These are phyloP conservation scores for Neurospora sp. DNA, from an alignment of 495 filamentous ascomycete species.

Conservation along the genomic window DNA sequence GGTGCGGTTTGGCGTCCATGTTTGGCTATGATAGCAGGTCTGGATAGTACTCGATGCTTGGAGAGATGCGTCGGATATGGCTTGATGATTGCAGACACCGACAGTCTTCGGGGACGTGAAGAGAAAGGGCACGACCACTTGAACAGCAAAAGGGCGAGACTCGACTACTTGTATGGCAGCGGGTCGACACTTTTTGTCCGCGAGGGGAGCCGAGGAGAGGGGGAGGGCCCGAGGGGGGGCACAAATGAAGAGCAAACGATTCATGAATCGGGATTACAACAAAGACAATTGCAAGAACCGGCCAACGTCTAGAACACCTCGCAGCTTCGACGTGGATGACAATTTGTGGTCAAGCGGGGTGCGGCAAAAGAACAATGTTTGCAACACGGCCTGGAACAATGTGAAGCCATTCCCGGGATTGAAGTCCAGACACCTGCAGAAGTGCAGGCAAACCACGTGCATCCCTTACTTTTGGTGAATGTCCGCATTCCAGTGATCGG, in stretches of 20 bases:
- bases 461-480: neutral
- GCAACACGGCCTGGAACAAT: neutral
- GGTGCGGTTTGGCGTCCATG: neutral
- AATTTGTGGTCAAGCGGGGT: neutral
- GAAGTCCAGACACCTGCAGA: no score
- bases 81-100: neutral
- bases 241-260: neutral
- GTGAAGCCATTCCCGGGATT: neutral
- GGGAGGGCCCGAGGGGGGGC: no score
- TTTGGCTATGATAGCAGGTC: neutral
- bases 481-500: neutral
- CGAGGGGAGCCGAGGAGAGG: no score
- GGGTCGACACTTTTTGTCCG: no score
- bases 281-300: neutral
- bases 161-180: no score
- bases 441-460: neutral
- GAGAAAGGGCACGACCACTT: no score
- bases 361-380: neutral
- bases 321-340: neutral
- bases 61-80: neutral
- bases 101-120: no score
- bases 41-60: neutral
- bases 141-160: no score
- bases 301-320: neutral
- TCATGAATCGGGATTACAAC: no score